A percentile compares a stretch with the other conserved stretches of the same genome.
phyloP scores from a whole-genome alignment of 176 grass and related monocot species.

The Cymbopogon citratus region DNA sequence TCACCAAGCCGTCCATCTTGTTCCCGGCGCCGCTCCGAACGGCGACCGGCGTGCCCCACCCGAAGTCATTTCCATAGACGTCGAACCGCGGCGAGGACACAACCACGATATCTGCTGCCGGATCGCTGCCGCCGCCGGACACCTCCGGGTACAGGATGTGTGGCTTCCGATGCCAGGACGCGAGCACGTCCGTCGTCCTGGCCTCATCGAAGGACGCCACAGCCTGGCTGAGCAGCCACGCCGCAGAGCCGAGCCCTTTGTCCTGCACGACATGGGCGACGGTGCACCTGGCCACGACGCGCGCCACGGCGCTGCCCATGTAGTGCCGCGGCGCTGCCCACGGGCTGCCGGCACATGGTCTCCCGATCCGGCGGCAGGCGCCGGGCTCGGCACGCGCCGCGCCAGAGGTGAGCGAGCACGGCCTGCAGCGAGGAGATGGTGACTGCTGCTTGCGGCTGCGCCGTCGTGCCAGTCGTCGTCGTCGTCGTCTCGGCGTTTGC shows the following conservation, averaged over 20 bases:
- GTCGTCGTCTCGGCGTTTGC: conserved; percentile 22
- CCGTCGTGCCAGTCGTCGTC: background rate
- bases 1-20: conserved; percentile 18
- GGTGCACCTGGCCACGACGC: background rate
- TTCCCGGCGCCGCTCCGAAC: conserved; percentile 23
- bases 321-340: conserved; percentile 14
- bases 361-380: background rate
- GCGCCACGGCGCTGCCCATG: conserved; percentile 21
- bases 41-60: conserved; percentile 24
- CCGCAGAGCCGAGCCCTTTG: background rate
- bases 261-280: background rate
- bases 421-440: conserved; percentile 41
- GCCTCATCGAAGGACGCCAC: conserved; percentile 15
- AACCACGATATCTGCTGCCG: too few species aligned
- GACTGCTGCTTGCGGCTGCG: background rate
- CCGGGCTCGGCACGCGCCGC: conserved; percentile 27
- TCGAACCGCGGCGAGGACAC: conserved; percentile 27
- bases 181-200: background rate
- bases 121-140: too few species aligned
- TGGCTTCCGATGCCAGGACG: background rate
- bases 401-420: conserved; percentile 31
- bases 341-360: background rate
- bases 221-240: conserved; percentile 6
- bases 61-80: conserved; percentile 25
- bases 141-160: background rate